Evolutionary conservation across 2,329 filamentous ascomycete genomes (phyloP).

Genomic region (Fusarium nanum): DNA sequence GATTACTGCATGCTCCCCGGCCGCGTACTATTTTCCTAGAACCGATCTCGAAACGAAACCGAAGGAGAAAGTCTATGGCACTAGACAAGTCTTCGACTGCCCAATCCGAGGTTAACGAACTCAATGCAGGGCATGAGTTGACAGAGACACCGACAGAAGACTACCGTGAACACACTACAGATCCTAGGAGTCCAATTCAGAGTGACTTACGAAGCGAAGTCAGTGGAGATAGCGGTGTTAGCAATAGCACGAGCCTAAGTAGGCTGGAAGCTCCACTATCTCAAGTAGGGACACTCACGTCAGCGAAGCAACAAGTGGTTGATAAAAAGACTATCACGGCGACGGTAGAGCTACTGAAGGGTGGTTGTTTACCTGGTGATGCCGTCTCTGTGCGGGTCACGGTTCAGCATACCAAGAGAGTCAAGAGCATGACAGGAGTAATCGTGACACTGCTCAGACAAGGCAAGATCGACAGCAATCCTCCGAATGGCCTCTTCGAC

Average conservation of each 20-base stretch:
- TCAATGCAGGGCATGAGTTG: constrained; percentile 51
- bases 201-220: constrained; percentile 74
- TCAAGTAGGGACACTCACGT: constrained; percentile 48
- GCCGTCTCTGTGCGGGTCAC: constrained; percentile 81
- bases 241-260: constrained; percentile 72
- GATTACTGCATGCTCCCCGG: constrained; percentile 77
- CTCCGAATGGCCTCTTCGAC: constrained; percentile 63
- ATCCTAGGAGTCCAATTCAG: constrained; percentile 57
- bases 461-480: constrained; percentile 85
- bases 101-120: constrained; percentile 54
- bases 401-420: constrained; percentile 87
- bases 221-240: constrained; percentile 76
- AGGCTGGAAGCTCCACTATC: constrained; percentile 58
- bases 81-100: constrained; percentile 60
- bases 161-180: constrained; percentile 50
- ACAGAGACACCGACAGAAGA: constrained; percentile 58
- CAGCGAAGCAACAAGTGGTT: constrained; percentile 57
- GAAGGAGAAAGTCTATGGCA: constrained; percentile 67
- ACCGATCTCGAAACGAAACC: constrained; percentile 79
- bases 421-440: constrained; percentile 92
- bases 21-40: constrained; percentile 88
- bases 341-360: constrained; percentile 82
- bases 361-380: constrained; percentile 88
- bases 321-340: constrained; percentile 85
- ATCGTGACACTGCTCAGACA: constrained; percentile 93